phyloP scores from a whole-genome alignment of 2,329 filamentous ascomycete genomes.

The Fusarium stilboides region DNA sequence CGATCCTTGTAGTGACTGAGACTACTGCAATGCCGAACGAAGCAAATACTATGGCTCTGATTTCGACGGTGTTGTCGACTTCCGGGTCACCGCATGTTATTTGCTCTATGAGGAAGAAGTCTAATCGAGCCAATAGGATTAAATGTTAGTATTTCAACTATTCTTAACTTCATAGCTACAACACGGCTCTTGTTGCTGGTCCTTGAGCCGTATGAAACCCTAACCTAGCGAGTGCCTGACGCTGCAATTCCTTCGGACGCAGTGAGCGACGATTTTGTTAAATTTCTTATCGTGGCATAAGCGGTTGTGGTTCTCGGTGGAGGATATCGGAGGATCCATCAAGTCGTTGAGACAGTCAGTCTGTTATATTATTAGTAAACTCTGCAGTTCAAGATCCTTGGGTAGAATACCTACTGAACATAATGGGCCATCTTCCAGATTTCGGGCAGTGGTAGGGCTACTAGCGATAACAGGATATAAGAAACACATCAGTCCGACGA shows the following conservation, averaged over 20 bases:
- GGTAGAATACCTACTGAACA: neutral
- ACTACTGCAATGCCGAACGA: neutral
- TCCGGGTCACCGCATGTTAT: neutral
- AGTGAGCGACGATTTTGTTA: neutral
- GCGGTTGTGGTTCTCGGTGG: neutral
- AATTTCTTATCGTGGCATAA: neutral
- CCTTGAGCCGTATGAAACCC: too few relatives aligned
- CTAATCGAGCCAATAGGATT: too few relatives aligned
- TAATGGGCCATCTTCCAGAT: neutral
- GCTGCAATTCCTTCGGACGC: neutral
- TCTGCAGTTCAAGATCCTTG: fast-evolving
- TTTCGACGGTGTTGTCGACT: slow-evolving; percentile 1
- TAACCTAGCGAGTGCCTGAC: neutral
- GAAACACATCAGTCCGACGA: neutral
- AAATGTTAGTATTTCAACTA: neutral
- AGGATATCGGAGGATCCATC: neutral
- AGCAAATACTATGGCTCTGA: neutral
- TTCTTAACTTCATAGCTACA: too few relatives aligned
- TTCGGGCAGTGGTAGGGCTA: neutral
- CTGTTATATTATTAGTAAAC: neutral
- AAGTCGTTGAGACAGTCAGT: neutral
- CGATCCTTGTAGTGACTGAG: neutral
- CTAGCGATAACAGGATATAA: neutral
- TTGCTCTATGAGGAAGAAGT: neutral
- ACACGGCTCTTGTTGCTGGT: neutral